Evolutionary conservation across 345 rosid species (phyloP).

Genomic region (Moricandia arvensis): DNA sequence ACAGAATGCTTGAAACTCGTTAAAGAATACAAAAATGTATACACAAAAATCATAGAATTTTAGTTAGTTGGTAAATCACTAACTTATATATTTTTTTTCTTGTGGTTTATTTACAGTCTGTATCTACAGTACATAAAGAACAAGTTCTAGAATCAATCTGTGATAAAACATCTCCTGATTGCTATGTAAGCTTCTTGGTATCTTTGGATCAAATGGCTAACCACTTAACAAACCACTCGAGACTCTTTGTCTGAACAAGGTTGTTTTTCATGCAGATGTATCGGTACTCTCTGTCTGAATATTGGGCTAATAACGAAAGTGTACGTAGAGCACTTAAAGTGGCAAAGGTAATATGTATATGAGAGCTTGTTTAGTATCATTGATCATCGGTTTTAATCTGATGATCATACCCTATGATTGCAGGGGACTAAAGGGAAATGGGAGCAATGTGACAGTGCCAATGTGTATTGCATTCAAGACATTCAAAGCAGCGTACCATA

Average conservation of each 20-base stretch:
- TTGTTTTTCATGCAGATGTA: background rate
- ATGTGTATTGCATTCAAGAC: background rate
- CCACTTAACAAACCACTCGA: background rate
- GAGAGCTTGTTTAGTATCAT: background rate
- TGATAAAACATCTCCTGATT: conserved; percentile 11
- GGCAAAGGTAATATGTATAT: conserved; percentile 7
- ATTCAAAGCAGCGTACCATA: conserved; percentile 25
- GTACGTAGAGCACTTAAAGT: conserved; percentile 27
- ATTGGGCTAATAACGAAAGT: conserved; percentile 21
- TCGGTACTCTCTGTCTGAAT: background rate
- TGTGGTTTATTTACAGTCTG: conserved; percentile 10
- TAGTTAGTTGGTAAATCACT: background rate
- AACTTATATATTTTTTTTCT: background rate
- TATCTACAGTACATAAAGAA: background rate
- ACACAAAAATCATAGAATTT: background rate
- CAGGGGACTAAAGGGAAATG: conserved; percentile 27
- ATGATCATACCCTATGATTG: background rate
- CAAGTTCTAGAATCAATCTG: background rate
- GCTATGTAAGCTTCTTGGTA: conserved; percentile 20
- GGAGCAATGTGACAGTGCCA: background rate
- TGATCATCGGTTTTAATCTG: background rate
- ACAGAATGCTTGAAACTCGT: conserved; percentile 39
- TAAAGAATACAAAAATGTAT: background rate
- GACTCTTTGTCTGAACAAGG: background rate
- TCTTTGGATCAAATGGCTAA: background rate